phyloP scores from a whole-genome alignment of 1,284 basidiomycete genomes.

The Cystobasidium sp. region DNA sequence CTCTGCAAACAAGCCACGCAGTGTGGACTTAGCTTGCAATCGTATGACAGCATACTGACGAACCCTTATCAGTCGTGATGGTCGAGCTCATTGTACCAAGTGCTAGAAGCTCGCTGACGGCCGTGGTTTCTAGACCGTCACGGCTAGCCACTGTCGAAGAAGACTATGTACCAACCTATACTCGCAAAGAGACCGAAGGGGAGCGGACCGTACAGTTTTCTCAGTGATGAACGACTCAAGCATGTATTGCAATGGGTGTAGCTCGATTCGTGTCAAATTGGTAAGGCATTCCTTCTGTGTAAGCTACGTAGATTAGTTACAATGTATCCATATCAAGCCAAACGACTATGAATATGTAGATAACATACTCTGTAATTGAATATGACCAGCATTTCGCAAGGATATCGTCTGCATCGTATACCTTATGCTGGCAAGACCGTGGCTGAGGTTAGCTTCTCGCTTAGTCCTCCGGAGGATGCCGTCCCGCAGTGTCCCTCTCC shows the following conservation, averaged over 20 bases:
- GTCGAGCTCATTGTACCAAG: constrained; percentile 39
- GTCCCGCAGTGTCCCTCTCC: too few relatives aligned
- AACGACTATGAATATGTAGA: too few relatives aligned
- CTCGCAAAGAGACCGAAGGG: constrained; percentile 8
- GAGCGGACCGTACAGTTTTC: constrained; percentile 39
- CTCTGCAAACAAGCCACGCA: neutral
- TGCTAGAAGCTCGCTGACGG: neutral
- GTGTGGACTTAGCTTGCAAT: neutral
- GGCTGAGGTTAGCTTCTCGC: too few relatives aligned
- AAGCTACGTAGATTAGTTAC: too few relatives aligned
- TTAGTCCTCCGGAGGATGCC: too few relatives aligned
- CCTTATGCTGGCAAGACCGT: too few relatives aligned
- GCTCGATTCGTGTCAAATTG: too few relatives aligned
- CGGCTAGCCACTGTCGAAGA: neutral
- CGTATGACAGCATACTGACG: neutral
- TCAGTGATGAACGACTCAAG: neutral
- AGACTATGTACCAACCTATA: constrained; percentile 39
- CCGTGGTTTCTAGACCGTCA: neutral
- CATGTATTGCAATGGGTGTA: neutral
- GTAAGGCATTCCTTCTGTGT: too few relatives aligned
- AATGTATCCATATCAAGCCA: too few relatives aligned
- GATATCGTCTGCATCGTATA: too few relatives aligned
- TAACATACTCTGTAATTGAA: too few relatives aligned
- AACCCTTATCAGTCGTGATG: constrained; percentile 15
- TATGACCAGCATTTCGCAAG: too few relatives aligned